Evolutionary conservation across 495 filamentous ascomycete species (phyloP), one percentile per base, ranked within the genome.

Genomic region (Mycothermus thermophilus): DNA sequence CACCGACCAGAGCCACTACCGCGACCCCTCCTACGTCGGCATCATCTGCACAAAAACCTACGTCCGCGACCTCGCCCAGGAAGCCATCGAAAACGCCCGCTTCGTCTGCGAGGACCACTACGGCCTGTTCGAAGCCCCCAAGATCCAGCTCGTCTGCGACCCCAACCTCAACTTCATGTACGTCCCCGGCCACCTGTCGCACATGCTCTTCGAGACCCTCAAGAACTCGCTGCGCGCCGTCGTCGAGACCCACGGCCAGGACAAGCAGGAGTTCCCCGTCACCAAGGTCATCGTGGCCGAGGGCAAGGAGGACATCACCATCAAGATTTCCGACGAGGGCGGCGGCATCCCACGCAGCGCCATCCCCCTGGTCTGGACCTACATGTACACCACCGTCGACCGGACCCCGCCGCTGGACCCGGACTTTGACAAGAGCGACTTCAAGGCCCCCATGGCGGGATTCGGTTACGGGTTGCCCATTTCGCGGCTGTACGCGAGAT

Each of bases 61-160:
- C 48, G 88, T 97, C 15, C 74, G 70, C n/a, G 90, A 97, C 35
- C 74, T 97, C 17, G 92, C 92, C 10, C 75, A 92, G 49, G 90
- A 97, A 60, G 90, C 90, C 27, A 94, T 97, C 51, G 90, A 97
- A 34, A 97, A 97, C 45, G 92, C 90, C 18, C 78, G 90, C 8
- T 97, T 96, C 47, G 90, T 97, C 14, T 97, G 90, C 57, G 92
- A 97, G 54, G 90, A 97, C 55, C 90, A 97, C 56, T 97, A 96
- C 54, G 92, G 90, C 43, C 68, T 97, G 22, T 97, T 96, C 51
- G 90, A 97, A 47, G 86, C 90, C 18, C 90, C 90, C 32, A 93
- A 93, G 57, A 77, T 97, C 38, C 86, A 94, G 60, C 77, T 97
- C 20, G 83, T 97, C 32, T 97, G 90, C 69, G 80, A 81, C 44